phyloP scores from a whole-genome alignment of 345 rosid genomes.

The Mallotus nudiflorus region DNA sequence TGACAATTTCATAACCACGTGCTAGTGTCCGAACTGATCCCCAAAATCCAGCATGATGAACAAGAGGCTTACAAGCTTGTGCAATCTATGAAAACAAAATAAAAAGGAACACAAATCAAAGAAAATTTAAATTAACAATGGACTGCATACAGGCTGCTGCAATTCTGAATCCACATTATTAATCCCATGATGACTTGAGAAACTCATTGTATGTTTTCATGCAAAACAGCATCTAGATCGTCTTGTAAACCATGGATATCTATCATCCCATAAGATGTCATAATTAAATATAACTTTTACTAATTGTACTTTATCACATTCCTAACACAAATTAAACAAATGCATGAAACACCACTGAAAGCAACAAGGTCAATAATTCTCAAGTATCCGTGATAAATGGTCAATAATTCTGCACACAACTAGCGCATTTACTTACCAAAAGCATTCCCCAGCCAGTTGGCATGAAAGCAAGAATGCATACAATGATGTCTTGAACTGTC shows the following conservation, averaged over 20 bases:
- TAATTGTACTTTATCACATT: no score
- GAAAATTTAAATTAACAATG: background rate
- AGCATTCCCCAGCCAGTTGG: constrained; percentile 99
- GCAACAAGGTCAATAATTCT: no score
- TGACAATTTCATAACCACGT: constrained; percentile 89
- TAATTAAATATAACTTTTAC: no score
- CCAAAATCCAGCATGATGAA: constrained; percentile 80
- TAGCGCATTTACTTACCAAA: constrained; percentile 47
- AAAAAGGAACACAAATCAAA: background rate
- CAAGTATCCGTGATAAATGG: no score
- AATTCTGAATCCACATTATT: no score
- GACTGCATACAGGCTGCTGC: background rate
- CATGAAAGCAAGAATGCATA: constrained; percentile 96
- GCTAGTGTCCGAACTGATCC: constrained; percentile 87
- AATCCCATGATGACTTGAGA: no score
- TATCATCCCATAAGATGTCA: no score
- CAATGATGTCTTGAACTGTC: constrained; percentile 82
- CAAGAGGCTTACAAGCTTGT: constrained; percentile 85
- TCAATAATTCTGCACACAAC: background rate
- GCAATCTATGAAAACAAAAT: constrained; percentile 79
- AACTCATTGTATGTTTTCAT: no score
- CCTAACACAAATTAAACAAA: no score
- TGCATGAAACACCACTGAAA: no score
- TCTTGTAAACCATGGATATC: no score
- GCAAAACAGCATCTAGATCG: no score